phyloP scores from a whole-genome alignment of 164 flowering plant species.

The Vitis vinifera region DNA sequence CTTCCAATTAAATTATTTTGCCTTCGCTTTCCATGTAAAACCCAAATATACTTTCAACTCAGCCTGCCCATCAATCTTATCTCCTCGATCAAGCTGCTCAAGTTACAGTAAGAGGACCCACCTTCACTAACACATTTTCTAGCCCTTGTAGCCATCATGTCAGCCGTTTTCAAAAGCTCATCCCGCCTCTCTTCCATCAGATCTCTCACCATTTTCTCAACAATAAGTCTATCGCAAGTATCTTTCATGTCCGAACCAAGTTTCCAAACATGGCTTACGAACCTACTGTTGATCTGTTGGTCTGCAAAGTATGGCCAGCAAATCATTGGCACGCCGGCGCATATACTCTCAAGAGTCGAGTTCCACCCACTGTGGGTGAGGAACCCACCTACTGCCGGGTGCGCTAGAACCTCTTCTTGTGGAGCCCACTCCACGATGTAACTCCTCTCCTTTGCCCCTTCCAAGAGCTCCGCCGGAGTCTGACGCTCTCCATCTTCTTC shows the following conservation, averaged over 20 bases:
- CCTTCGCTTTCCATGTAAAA: too few species aligned
- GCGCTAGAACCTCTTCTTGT: slow-evolving; percentile 42
- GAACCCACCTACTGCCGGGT: slow-evolving; percentile 44
- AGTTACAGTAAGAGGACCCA: slow-evolving; percentile 28
- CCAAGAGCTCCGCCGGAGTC: slow-evolving; percentile 26
- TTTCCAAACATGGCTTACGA: slow-evolving; percentile 40
- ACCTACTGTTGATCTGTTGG: slow-evolving; percentile 40
- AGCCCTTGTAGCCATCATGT: slow-evolving; percentile 17
- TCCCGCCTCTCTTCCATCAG: slow-evolving; percentile 29
- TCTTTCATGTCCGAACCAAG: slow-evolving; percentile 42
- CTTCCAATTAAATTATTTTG: too few species aligned
- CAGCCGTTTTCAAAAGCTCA: slow-evolving; percentile 13
- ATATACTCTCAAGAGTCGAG: slow-evolving; percentile 40
- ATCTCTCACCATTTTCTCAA: slow-evolving; percentile 31
- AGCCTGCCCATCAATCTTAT: slow-evolving; percentile 8
- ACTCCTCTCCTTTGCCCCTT: slow-evolving; percentile 31
- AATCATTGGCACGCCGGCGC: slow-evolving; percentile 43
- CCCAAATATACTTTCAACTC: not conserved
- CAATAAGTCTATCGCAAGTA: slow-evolving; percentile 19
- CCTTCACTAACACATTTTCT: slow-evolving; percentile 17
- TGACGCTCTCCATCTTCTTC: not conserved
- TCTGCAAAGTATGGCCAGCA: slow-evolving; percentile 46
- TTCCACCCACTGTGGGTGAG: slow-evolving; percentile 56
- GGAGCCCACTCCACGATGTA: slow-evolving; percentile 41
- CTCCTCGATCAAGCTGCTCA: slow-evolving; percentile 23